Base-by-base conservation (phyloP, 306 rosid genomes). In the Fragaria vesca region DNA sequence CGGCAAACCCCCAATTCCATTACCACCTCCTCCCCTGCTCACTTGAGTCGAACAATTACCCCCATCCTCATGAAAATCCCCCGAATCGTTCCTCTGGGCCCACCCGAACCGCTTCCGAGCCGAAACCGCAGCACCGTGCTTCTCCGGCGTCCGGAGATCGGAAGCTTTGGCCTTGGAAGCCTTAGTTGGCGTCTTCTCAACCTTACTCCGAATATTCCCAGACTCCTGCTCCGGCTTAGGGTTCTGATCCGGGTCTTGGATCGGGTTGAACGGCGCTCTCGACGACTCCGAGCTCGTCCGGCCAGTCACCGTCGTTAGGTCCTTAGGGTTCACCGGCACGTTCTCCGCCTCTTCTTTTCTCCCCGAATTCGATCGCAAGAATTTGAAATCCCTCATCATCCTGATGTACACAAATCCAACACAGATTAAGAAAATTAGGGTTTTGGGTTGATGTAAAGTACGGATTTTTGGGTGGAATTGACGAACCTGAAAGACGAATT, bases 81-180 rank as follows among this genome's bases (percentile, higher is more conserved):
- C 82, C 4, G 78, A 20, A 30, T 94, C 98, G 26, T 83, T 86
- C 86, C 74, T 95, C 74, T 92, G 90, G 63, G 88, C 80, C 96
- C 97, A 91, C 12, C 92, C 97, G 26, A 91, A 95, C 48, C 91
- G 79, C 6, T 71, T 71, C 72, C 82, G 88, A 43, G 78, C 77
- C 8, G 84, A 74, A 54, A 69, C 48, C 77, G 88, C 79, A 32
- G 85, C 79, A 12, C 90, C 90, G 1, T 81, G 84, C 86, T 81
- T 93, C 71, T 93, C 97, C 58, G 97, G 97, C 0, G 97, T 93
- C 51, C 97, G 97, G 62, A 89, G 89, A 43, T 92, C 97, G 13
- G 88, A 58, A 67, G 63, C 82, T 79, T 81, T 90, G 43, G 73
- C 87, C 69, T 88, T 90, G 11, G 67, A 40, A 26, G 74, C 65